phyloP scores from a whole-genome alignment of 345 rosid species.

The Brassica rapa region DNA sequence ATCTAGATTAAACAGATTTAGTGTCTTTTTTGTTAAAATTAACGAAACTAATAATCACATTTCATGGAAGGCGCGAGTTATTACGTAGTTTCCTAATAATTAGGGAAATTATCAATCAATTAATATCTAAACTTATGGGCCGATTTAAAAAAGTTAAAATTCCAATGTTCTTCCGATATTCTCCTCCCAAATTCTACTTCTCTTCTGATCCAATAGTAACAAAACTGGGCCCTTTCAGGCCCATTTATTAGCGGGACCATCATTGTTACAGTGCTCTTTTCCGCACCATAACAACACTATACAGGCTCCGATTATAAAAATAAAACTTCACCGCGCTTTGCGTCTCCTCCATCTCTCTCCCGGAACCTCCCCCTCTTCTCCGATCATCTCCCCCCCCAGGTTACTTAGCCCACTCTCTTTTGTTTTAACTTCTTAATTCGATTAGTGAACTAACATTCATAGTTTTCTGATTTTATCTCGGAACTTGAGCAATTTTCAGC shows the following conservation, averaged over 20 bases:
- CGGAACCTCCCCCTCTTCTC: slow-evolving; percentile 22
- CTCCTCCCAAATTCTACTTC: too few species aligned
- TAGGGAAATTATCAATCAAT: too few species aligned
- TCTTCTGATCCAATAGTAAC: neutral
- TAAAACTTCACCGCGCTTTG: neutral
- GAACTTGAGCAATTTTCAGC: neutral
- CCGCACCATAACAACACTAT: slow-evolving; percentile 9
- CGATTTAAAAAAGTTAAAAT: neutral
- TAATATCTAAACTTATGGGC: neutral
- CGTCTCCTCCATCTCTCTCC: slow-evolving; percentile 17
- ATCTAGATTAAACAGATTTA: too few species aligned
- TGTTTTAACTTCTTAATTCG: slow-evolving; percentile 21
- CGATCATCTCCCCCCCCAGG: slow-evolving; percentile 39
- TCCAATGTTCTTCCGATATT: too few species aligned
- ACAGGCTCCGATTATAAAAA: neutral
- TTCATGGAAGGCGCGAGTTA: too few species aligned
- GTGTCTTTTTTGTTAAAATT: too few species aligned
- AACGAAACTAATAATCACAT: too few species aligned
- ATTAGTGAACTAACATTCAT: slow-evolving; percentile 28
- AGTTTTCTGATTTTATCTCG: neutral
- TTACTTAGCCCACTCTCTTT: slow-evolving; percentile 38
- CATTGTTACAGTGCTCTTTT: neutral
- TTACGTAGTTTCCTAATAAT: too few species aligned
- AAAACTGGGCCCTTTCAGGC: neutral
- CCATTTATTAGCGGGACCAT: neutral